phyloP scores from a whole-genome alignment of 495 filamentous ascomycete species.

The Emericellopsis terricola region DNA sequence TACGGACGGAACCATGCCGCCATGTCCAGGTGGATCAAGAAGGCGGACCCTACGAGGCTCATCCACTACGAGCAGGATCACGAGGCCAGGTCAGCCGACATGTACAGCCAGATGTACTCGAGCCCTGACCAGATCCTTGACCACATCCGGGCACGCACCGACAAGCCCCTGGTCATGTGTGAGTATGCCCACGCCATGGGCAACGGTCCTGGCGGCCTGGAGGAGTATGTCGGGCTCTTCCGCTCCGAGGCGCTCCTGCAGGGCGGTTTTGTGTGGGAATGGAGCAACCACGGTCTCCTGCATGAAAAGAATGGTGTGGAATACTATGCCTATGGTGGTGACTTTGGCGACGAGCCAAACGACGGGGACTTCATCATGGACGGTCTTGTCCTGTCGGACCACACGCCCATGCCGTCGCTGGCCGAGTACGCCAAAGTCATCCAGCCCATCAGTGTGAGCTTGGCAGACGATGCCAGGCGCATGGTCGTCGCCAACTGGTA shows the following conservation, averaged over 20 bases:
- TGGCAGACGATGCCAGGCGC: conserved; percentile 6
- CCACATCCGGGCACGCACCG: conserved; percentile 24
- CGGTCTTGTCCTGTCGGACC: conserved; percentile 38
- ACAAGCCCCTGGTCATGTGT: conserved; percentile 43
- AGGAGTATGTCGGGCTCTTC: conserved; percentile 47
- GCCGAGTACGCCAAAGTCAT: conserved; percentile 43
- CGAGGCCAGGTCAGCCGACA: conserved; percentile 38
- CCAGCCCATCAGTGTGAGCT: conserved; percentile 28
- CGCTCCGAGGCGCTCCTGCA: conserved; percentile 37
- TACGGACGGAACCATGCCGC: conserved; percentile 43
- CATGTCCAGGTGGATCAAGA: conserved; percentile 44
- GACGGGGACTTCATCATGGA: conserved; percentile 50
- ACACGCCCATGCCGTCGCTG: conserved; percentile 39
- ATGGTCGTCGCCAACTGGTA: conserved; percentile 27
- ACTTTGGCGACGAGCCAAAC: conserved; percentile 48
- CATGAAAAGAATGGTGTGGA: conserved; percentile 27
- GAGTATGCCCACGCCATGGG: conserved; percentile 60
- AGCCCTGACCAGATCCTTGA: conserved; percentile 29
- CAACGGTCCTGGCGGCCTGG: conserved; percentile 47
- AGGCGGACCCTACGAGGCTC: conserved; percentile 33
- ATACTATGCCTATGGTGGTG: conserved; percentile 50
- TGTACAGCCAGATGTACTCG: conserved; percentile 52
- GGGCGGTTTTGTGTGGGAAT: conserved; percentile 59
- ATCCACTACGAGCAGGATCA: conserved; percentile 52
- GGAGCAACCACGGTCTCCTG: conserved; percentile 51